phyloP scores from a whole-genome alignment of 2,329 filamentous ascomycete genomes.

The Aurifilum marmelostoma region DNA sequence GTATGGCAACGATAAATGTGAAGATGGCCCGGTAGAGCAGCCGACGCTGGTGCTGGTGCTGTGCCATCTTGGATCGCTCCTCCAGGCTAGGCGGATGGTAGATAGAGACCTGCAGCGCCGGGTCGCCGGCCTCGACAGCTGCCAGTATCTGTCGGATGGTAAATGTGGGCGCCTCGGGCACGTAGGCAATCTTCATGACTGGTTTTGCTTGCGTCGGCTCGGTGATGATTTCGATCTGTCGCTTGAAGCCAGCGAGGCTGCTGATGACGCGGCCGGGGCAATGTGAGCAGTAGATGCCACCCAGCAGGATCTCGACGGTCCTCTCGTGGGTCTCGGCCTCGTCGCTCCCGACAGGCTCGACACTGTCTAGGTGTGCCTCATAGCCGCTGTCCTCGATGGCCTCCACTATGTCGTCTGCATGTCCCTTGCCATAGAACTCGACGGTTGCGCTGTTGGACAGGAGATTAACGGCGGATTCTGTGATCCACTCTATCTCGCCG shows the following conservation, averaged over 20 bases:
- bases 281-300: conserved; percentile 76
- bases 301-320: conserved; percentile 66
- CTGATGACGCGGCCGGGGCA: conserved; percentile 64
- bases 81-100: conserved; percentile 83
- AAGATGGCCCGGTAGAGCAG: conserved; percentile 73
- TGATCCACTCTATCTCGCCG: conserved; percentile 60
- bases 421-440: conserved; percentile 53
- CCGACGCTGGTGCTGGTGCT: conserved; percentile 68
- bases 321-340: conserved; percentile 44
- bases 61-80: conserved; percentile 75
- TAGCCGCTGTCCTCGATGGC: conserved; percentile 67
- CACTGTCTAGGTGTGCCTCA: conserved; percentile 61
- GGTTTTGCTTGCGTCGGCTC: conserved; percentile 64
- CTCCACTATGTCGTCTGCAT: conserved; percentile 53
- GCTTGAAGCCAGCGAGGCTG: conserved; percentile 57
- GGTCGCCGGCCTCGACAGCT: conserved; percentile 68
- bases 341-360: conserved; percentile 43
- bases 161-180: conserved; percentile 67
- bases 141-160: conserved; percentile 76
- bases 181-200: conserved; percentile 72
- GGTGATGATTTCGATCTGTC: conserved; percentile 55
- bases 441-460: conserved; percentile 69
- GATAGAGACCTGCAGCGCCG: conserved; percentile 68
- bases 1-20: conserved; percentile 71
- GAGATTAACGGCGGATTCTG: conserved; percentile 63